Evolutionary conservation across 306 rosid genomes (phyloP), one percentile per base, ranked within the genome.

Genomic region (Malus orientalis): DNA sequence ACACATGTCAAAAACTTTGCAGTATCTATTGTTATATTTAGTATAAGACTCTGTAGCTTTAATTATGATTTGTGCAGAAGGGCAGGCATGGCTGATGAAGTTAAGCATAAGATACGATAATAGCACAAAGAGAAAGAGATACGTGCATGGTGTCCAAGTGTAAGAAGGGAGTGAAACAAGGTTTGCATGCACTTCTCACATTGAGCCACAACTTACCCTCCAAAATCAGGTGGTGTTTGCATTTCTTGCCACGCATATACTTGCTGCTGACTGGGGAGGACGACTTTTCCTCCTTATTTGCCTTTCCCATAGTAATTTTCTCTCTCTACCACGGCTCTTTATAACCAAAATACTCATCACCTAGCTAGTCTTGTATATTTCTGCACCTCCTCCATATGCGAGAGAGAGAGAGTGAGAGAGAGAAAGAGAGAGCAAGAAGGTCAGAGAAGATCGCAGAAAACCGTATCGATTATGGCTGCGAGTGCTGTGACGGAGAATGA

Each of bases 401-500:
- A 4, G 19, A 49, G 54, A 49, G 8, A 49, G 54, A 49, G 54
- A 4, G 51, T 12, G 51, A 47, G 54, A 14, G 54, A 47, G 19
- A 47, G 19, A 47, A 7, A 47, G 54, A 49, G 54, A 49, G 54
- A 4, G 51, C 12, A 16, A 49, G 54, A 25, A 25, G 25, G 25
- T 25, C 25, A 25, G 25, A 47, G 53, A 14, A 13, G 53, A 14
- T 47, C 18, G 5, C 53, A 14, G 3, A 5, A 49, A 49, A 15
- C 20, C 20, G 20, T 49, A 49, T 49, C 55, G 16, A 49, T 15
- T 11, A 91, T 91, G 97, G 85, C 86, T 64, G 54, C 19, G 55
- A 49, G 55, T 5, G 55, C 66, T 14, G 68, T 74, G 38, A 59
- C 36, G 5, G 90, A 89, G 81, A 85, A 23, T 51, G 97, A 90